Percentiles rank a stretch among this genome's conserved stretches.
phyloP scores from a whole-genome alignment of 257 asterid species.

The Ajuga chamaepitys region DNA sequence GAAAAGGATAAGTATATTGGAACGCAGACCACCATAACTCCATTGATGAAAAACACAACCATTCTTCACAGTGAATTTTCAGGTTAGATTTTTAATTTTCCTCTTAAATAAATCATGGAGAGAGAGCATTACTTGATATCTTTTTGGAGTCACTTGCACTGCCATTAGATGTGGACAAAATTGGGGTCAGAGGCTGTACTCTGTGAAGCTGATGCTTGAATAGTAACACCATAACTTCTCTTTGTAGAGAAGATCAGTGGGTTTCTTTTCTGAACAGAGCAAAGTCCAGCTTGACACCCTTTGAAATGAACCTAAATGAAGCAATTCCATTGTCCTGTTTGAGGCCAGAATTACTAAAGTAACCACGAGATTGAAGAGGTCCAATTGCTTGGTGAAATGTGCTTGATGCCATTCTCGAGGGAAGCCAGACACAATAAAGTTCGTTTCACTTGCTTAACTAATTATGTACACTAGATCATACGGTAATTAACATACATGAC shows the following conservation, averaged over 20 bases:
- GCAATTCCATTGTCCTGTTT: conserved; percentile 42
- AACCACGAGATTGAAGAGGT: conserved; percentile 41
- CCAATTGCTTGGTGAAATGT: conserved; percentile 54
- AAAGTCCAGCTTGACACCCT: conserved; percentile 41
- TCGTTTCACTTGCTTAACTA: neutral
- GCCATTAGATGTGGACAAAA: conserved; percentile 47
- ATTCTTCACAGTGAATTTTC: neutral
- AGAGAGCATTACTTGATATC: conserved; percentile 55
- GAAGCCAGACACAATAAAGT: conserved; percentile 10
- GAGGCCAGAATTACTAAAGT: conserved; percentile 27
- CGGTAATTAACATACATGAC: neutral
- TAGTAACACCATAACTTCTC: conserved; percentile 27
- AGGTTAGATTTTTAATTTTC: neutral
- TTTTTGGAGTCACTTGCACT: conserved; percentile 44
- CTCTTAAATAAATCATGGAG: neutral
- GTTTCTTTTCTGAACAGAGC: conserved; percentile 28
- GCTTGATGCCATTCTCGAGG: conserved; percentile 58
- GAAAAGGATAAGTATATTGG: neutral
- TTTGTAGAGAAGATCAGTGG: conserved; percentile 34
- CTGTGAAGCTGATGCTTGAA: conserved; percentile 56
- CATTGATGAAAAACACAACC: neutral
- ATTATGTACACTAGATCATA: no score
- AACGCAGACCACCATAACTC: neutral
- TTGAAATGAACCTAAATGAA: conserved; percentile 48
- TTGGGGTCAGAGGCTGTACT: conserved; percentile 40